Percentiles rank a stretch among this genome's conserved stretches.
phyloP scores from a whole-genome alignment of 2,329 filamentous ascomycete species.

The Delphinella strobiligena region DNA sequence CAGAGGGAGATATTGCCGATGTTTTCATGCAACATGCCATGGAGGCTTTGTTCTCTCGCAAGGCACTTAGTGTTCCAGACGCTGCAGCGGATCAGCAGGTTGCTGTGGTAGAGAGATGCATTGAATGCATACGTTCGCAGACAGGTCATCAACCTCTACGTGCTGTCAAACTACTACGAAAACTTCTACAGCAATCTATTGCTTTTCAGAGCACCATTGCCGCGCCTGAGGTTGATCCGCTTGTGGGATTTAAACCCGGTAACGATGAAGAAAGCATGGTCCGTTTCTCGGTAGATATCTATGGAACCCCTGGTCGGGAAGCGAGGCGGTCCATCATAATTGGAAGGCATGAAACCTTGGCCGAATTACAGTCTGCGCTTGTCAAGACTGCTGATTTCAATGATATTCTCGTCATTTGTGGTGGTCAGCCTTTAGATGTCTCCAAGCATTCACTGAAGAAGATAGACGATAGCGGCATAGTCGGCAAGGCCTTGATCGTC shows the following conservation, averaged over 20 bases:
- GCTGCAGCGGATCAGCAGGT: constrained; percentile 19
- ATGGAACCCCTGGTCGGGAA: background rate
- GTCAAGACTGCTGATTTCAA: constrained; percentile 3
- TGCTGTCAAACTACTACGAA: background rate
- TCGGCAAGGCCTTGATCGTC: constrained; percentile 7
- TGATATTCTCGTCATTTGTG: constrained; percentile 5
- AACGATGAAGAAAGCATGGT: no score
- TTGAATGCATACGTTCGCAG: constrained; percentile 39
- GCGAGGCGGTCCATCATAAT: background rate
- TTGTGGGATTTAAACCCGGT: no score
- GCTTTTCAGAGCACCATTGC: background rate
- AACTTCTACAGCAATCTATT: background rate
- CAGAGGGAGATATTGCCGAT: background rate
- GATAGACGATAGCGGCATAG: constrained; percentile 4
- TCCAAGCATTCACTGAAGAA: constrained; percentile 1
- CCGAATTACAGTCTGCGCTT: constrained; percentile 4
- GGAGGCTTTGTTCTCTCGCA: background rate
- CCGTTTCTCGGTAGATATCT: no score
- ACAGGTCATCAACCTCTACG: background rate
- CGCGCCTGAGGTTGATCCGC: no score
- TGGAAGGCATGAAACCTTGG: constrained; percentile 3
- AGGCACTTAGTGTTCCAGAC: constrained; percentile 1
- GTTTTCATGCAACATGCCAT: background rate
- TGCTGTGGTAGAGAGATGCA: constrained; percentile 59
- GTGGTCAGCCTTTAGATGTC: constrained; percentile 7